phyloP scores from a whole-genome alignment of 495 filamentous ascomycete species.

The Filosporella fistucella region DNA sequence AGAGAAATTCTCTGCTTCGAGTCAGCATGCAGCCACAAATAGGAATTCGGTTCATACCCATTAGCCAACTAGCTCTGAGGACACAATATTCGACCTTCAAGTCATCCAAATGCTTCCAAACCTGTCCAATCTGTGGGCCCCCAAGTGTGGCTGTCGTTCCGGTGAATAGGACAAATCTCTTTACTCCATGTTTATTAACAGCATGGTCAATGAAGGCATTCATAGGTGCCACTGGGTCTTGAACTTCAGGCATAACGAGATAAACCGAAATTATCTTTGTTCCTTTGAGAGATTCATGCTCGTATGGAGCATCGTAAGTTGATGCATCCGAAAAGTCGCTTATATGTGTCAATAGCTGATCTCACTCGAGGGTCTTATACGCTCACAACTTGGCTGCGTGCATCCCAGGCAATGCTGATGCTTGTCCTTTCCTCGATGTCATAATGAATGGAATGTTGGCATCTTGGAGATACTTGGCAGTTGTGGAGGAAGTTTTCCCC shows the following conservation, averaged over 20 bases:
- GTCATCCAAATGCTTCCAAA: constrained; percentile 33
- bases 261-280: constrained; percentile 30
- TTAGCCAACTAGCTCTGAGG: constrained; percentile 13
- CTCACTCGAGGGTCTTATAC: neutral
- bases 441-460: constrained; percentile 30
- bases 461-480: constrained; percentile 30
- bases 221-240: constrained; percentile 28
- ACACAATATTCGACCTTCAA: constrained; percentile 33
- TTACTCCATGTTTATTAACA: constrained; percentile 28
- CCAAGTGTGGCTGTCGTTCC: constrained; percentile 20
- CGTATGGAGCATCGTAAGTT: constrained; percentile 36
- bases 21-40: neutral
- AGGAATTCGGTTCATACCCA: constrained; percentile 7
- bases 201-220: constrained; percentile 33
- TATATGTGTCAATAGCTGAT: neutral
- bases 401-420: constrained; percentile 1
- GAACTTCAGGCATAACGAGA: constrained; percentile 28
- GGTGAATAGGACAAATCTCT: constrained; percentile 36
- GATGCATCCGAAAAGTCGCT: constrained; percentile 37
- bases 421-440: constrained; percentile 32
- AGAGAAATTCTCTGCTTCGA: constrained; percentile 24
- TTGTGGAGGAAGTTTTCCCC: constrained; percentile 38
- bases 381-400: constrained; percentile 30
- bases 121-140: constrained; percentile 26
- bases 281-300: constrained; percentile 3